Base-by-base conservation (phyloP, 2,329 filamentous ascomycete species). In the Albifimbria verrucaria region DNA sequence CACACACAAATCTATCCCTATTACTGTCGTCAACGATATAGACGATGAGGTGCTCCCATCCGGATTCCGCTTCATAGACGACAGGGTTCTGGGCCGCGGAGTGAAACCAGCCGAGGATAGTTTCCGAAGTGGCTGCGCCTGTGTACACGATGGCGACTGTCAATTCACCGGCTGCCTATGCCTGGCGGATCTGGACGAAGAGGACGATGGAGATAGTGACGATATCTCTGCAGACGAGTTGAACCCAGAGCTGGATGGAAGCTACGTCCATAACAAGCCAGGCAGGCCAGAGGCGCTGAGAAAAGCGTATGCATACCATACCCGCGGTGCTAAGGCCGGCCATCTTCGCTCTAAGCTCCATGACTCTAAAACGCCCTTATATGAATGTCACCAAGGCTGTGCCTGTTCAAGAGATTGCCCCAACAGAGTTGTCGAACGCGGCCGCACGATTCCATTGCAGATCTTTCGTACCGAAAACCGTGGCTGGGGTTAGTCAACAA, bases 331-430 rank as follows among this genome's bases (percentile, higher is more conserved):
- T 11, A 79, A 77, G 52, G 74, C 75, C 1, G 82, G 80, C 1
- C 72, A 79, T 18, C 67, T 88, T 44, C 73, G 81, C 18, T 73
- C 74, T 23, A 74, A 74, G 43, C 72, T 81, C 43, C 72, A 86
- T 12, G 60, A 76, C 22, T 83, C 80, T 23, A 76, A 80, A 39
- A 68, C 79, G 28, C 82, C 87, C 0, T 88, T 95, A 53, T 93
- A 92, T 68, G 90, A 95, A 63, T 95, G 90, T 65, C 90, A 94
- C 60, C 73, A 79, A 2, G 81, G 78, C 9, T 95, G 90, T 69
- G 73, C 71, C 3, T 95, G 90, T 61, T 78, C 78, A 2, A 64
- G 68, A 0, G 59, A 72, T 18, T 95, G 90, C 62, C 85, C 87
- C 1, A 93, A 91, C 62, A 79, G 89, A 5, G 85, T 92, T 1